Percentiles rank a stretch among this genome's conserved stretches.
phyloP scores from a whole-genome alignment of 2,329 filamentous ascomycete genomes.

The Chaetomiaceae sp. region DNA sequence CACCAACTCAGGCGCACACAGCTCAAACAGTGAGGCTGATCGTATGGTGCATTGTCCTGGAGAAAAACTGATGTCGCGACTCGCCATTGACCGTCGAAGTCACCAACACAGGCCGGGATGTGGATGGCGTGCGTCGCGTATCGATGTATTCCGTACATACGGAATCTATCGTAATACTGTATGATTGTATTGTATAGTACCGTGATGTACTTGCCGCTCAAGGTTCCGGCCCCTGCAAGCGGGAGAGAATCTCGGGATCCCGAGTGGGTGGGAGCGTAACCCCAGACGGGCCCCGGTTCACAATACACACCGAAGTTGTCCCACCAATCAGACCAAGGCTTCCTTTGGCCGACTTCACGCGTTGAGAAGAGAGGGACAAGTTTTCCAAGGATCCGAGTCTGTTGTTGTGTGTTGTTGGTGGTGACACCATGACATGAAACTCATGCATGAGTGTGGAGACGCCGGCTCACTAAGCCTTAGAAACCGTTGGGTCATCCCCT shows the following conservation, averaged over 20 bases:
- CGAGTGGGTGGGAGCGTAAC: slow-evolving; percentile 11
- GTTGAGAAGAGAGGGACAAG: background rate
- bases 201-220: no score
- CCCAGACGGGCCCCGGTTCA: background rate
- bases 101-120: no score
- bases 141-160: no score
- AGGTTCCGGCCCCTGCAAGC: slow-evolving; percentile 2
- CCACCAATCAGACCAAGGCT: slow-evolving; percentile 14
- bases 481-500: background rate
- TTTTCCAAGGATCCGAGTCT: background rate
- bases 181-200: no score
- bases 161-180: no score
- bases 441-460: background rate
- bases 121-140: no score
- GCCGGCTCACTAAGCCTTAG: no score
- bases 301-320: slow-evolving; percentile 14
- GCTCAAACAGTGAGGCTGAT: no score
- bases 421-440: background rate
- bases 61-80: no score
- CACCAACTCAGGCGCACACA: no score
- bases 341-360: background rate
- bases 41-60: no score
- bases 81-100: no score
- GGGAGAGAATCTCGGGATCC: slow-evolving; percentile 7
- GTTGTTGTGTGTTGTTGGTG: background rate